phyloP scores from a whole-genome alignment of 306 rosid genomes.

The Acmispon strigosus region DNA sequence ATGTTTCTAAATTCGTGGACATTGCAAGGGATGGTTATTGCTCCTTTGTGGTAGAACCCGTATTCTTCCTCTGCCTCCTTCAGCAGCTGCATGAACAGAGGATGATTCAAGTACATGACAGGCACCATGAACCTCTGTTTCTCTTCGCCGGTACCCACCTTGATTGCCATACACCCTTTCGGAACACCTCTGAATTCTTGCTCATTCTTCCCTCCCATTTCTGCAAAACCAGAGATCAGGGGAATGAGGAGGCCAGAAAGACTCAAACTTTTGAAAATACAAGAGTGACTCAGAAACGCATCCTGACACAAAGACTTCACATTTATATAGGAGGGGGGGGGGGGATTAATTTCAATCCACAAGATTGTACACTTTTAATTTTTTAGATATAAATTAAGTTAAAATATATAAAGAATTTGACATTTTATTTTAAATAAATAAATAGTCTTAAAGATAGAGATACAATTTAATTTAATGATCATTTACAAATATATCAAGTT shows the following conservation, averaged over 20 bases:
- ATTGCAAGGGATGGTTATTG: slow-evolving; percentile 80
- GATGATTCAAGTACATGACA: slow-evolving; percentile 78
- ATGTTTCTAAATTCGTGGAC: slow-evolving; percentile 64
- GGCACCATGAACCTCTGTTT: slow-evolving; percentile 80
- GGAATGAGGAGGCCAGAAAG: background rate
- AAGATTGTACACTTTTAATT: background rate
- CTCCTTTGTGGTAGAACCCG: slow-evolving; percentile 79
- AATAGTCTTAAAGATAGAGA: too few relatives aligned
- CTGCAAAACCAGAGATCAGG: background rate
- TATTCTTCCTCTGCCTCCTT: slow-evolving; percentile 86
- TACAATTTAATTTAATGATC: too few relatives aligned
- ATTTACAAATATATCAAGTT: too few relatives aligned
- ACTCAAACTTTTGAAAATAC: too few relatives aligned
- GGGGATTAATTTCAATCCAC: background rate
- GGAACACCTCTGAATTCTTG: slow-evolving; percentile 45
- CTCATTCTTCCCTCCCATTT: slow-evolving; percentile 46
- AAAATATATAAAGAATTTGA: too few relatives aligned
- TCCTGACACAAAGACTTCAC: background rate
- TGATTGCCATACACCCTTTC: slow-evolving; percentile 77
- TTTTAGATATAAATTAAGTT: too few relatives aligned
- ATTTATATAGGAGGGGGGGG: slow-evolving; percentile 17
- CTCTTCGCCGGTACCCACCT: slow-evolving; percentile 66
- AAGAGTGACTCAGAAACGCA: too few relatives aligned
- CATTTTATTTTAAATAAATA: too few relatives aligned
- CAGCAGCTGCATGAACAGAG: slow-evolving; percentile 67